Conservation (phyloP, 2,329 filamentous ascomycete genomes). For the Xylaria polymorpha region DNA sequence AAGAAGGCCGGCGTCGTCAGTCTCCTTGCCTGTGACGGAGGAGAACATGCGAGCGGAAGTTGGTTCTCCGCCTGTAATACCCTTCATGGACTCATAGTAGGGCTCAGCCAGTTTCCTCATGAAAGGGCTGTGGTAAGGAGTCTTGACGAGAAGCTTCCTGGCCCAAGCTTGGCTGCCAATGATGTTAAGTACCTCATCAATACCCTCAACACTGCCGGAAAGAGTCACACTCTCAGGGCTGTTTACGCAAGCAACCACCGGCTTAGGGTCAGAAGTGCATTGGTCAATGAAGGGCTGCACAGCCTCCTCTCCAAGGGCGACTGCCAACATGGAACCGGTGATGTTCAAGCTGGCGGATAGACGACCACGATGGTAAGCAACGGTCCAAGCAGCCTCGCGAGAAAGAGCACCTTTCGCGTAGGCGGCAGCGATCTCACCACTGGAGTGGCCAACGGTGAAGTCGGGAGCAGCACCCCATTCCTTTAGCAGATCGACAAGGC, state of each 20-base stretch:
- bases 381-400: conserved; percentile 47
- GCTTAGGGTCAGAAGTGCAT: conserved; percentile 43
- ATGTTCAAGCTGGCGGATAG: conserved; percentile 45
- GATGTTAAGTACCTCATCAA: conserved; percentile 47
- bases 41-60: conserved; percentile 45
- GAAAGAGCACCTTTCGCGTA: conserved; percentile 55
- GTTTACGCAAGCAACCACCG: conserved; percentile 48
- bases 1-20: conserved; percentile 41
- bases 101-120: conserved; percentile 53
- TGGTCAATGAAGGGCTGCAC: conserved; percentile 44
- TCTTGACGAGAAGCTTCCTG: conserved; percentile 54
- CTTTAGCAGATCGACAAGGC: conserved; percentile 45
- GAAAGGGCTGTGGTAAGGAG: conserved; percentile 58
- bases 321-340: conserved; percentile 47
- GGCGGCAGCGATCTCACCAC: conserved; percentile 57
- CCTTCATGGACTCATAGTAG: conserved; percentile 49
- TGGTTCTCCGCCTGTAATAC: conserved; percentile 35
- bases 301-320: conserved; percentile 43
- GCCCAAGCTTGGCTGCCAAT: conserved; percentile 50
- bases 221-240: conserved; percentile 48
- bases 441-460: conserved; percentile 55
- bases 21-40: conserved; percentile 46
- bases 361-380: conserved; percentile 48
- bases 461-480: conserved; percentile 49
- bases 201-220: conserved; percentile 46